Evolutionary conservation across 441 rosid genomes (phyloP), one percentile per base, ranked within the genome.

Genomic region (Corymbia citriodora): DNA sequence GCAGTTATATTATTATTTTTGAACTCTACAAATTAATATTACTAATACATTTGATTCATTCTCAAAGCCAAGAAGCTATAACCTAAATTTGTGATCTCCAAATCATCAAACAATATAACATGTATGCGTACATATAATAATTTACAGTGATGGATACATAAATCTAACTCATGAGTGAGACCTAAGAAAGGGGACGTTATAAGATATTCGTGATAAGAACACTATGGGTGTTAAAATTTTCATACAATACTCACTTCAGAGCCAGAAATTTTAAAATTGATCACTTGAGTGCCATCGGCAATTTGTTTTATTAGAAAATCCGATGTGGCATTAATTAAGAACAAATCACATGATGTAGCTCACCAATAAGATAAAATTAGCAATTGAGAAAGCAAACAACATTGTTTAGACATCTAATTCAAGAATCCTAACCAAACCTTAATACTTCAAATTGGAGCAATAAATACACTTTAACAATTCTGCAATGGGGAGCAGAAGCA

Each of bases 191-290:
- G 63, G 19, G 6, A 57, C 0, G 0, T 57, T 57, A 57, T 57
- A 57, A 8, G 63, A 57, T 9, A 12, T 57, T 57, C 0, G 29
- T 12, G 63, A 23, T 57, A 23, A 57, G 13, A 57, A 57, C 1
- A 57, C 13, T 57, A 57, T 21, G 61, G 23, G 10, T 57, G 6
- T 21, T 1, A 21, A 21, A 57, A 21, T 57, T 57, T 21, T 57
- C 1, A 0, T 21, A 21, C 0, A 21, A 0, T 1, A 1, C 61
- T 21, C 23, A 57, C 4, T 21, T 0, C 12, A 21, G 4, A 8
- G 23, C 23, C 6, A 21, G 1, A 57, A 21, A 57, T 57, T 21
- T 21, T 55, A 57, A 21, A 57, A 57, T 57, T 0, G 61, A 57
- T 57, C 2, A 57, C 12, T 57, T 57, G 27, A 57, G 27, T 57